Base-by-base conservation (phyloP, 306 rosid genomes). In the Ormosia semicastrata region DNA sequence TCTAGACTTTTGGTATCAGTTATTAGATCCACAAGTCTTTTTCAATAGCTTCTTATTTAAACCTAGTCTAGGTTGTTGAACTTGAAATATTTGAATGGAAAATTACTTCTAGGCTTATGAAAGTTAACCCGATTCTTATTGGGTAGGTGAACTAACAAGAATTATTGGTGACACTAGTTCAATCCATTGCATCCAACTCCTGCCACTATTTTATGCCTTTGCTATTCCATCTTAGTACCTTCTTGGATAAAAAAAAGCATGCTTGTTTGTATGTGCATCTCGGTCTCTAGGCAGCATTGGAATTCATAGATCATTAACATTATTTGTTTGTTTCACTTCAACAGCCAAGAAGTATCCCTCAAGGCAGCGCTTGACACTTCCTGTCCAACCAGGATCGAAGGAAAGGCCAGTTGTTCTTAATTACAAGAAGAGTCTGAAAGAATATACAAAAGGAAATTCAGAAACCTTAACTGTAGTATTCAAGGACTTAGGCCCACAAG, bases 401-500 rank as follows among this genome's bases (percentile, higher is more conserved):
- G 98, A 89, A 86, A 91, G 81, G 85, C 92, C 97, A 1, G 86
- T 89, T 74, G 97, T 92, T 71, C 99, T 93, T 59, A 24, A 78
- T 81, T 73, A 84, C 86, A 96, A 89, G 87, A 96, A 93, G 81
- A 88, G 87, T 81, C 90, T 95, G 62, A 71, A 86, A 58, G 99
- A 96, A 60, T 96, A 90, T 73, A 82, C 89, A 29, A 57, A 70
- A 60, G 92, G 92, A 75, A 89, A 85, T 87, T 86, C 91, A 8
- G 86, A 92, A 59, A 82, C 77, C 80, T 65, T 93, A 70, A 91
- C 94, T 10, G 89, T 93, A 6, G 87, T 91, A 34, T 91, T 93
- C 83, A 96, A 95, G 91, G 99, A 96, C 88, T 84, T 96, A 8
- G 99, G 99, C 24, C 90, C 94, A 0, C 99, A 96, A 88, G 98